These are phyloP conservation scores for Psilocybe sp. DNA, from an alignment of 768 basidiomycete species.

Conservation along the genomic window DNA sequence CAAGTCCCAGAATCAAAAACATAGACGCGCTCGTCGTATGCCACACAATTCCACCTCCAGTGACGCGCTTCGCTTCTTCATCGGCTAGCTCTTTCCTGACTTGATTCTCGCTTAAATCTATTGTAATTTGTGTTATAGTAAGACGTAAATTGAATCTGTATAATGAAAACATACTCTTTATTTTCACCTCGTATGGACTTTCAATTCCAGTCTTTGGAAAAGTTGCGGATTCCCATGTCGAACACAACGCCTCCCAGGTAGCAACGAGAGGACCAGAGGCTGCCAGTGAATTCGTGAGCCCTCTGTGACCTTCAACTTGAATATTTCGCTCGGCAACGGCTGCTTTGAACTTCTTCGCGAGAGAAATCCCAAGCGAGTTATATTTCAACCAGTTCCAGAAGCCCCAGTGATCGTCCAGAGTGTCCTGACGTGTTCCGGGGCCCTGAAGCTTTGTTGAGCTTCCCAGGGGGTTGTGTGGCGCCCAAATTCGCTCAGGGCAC, in stretches of 20 bases:
- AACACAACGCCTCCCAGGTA: neutral
- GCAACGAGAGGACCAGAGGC: neutral
- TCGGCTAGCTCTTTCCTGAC: neutral
- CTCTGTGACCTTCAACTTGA: slow-evolving; percentile 8
- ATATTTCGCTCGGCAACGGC: slow-evolving; percentile 5
- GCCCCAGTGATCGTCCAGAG: slow-evolving; percentile 6
- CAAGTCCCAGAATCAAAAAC: no score
- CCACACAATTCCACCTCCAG: neutral
- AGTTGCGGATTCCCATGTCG: slow-evolving; percentile 1
- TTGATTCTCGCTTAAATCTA: no score
- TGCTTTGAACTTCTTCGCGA: neutral
- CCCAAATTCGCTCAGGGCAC: slow-evolving; percentile 30
- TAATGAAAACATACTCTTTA: no score
- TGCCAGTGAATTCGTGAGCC: slow-evolving; percentile 2
- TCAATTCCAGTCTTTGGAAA: neutral
- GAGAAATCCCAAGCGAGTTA: neutral
- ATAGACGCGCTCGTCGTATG: neutral
- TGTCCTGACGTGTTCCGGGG: slow-evolving; percentile 14
- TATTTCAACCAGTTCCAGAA: slow-evolving; percentile 26
- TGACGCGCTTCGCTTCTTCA: neutral
- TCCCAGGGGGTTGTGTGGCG: slow-evolving; percentile 19
- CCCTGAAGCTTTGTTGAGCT: slow-evolving; percentile 31
- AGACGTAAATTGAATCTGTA: no score
- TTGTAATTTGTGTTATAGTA: no score
- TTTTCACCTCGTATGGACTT: no score